Base-by-base conservation (phyloP, 306 rosid species). In the Fragaria iinumae region DNA sequence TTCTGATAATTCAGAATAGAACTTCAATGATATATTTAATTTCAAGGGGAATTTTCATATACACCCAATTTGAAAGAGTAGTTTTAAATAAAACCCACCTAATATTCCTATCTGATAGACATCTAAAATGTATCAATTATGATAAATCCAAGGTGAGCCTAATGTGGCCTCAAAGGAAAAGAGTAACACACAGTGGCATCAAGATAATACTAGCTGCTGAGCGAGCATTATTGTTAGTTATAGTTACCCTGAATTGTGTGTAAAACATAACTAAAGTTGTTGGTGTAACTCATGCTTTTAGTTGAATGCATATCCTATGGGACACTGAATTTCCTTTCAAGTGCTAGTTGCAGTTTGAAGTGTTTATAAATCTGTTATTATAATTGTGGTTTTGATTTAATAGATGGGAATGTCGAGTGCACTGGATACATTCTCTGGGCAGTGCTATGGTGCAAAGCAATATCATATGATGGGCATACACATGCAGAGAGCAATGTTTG, bases 391-490 rank as follows among this genome's bases (percentile, higher is more conserved):
- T 73, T 55, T 2, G 5, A 39, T 60, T 41, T 20, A 45, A 13
- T 65, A 91, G 98, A 43, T 87, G 83, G 98, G 98, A 38, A 23
- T 93, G 91, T 86, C 96, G 38, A 82, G 92, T 36, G 90, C 93
- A 29, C 48, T 93, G 65, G 98, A 89, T 75, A 89, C 98, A 21
- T 88, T 91, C 34, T 91, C 93, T 25, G 97, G 97, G 6, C 98
- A 93, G 78, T 83, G 93, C 34, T 89, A 80, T 81, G 96, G 96
- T 70, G 97, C 98, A 79, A 67, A 87, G 72, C 91, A 86, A 13
- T 86, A 82, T 72, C 87, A 79, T 20, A 77, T 87, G 90, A 63
- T 91, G 75, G 96, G 97, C 0, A 80, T 89, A 72, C 91, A 89
- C 69, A 75, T 79, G 71, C 96, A 91, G 67, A 78, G 97, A 83